Conservation (phyloP, 768 basidiomycete species). For the Kwoniella heveanensis region DNA sequence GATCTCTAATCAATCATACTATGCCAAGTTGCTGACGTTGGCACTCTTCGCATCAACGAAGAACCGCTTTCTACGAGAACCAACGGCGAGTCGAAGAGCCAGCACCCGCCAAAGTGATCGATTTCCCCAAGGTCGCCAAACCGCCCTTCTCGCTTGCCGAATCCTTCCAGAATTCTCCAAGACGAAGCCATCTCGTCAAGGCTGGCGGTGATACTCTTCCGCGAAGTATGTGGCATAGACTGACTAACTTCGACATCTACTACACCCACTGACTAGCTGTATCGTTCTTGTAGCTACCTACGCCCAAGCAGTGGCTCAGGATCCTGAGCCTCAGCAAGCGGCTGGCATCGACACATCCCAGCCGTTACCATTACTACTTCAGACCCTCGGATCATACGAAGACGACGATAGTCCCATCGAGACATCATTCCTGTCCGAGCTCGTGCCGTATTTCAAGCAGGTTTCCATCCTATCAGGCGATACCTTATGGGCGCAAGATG, state of each 20-base stretch:
- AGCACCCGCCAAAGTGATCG: constrained; percentile 28
- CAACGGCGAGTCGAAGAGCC: constrained; percentile 20
- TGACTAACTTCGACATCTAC: no score
- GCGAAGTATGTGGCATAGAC: constrained; percentile 24
- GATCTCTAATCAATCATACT: no score
- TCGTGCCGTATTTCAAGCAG: constrained; percentile 73
- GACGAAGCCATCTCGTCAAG: constrained; percentile 68
- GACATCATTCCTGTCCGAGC: constrained; percentile 61
- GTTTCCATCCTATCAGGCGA: constrained; percentile 63
- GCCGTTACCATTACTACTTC: constrained; percentile 73
- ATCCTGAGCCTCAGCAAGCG: constrained; percentile 15
- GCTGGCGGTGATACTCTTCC: constrained; percentile 67
- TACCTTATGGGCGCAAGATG: constrained; percentile 76
- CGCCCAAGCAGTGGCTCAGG: constrained; percentile 4
- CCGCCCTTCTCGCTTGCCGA: constrained; percentile 60
- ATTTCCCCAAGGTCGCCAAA: constrained; percentile 49
- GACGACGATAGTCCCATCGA: constrained; percentile 26
- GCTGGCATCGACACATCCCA: constrained; percentile 57
- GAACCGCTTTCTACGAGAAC: constrained; percentile 55
- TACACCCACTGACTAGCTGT: no score
- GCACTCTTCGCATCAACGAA: no score
- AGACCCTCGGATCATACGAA: constrained; percentile 74
- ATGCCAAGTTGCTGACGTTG: no score
- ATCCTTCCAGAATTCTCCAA: constrained; percentile 66
- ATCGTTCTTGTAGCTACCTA: constrained; percentile 6